A percentile compares a stretch with the other conserved stretches of the same genome.
Evolutionary conservation across 345 rosid genomes (phyloP).

Genomic region (Zanthoxylum bungeanum): DNA sequence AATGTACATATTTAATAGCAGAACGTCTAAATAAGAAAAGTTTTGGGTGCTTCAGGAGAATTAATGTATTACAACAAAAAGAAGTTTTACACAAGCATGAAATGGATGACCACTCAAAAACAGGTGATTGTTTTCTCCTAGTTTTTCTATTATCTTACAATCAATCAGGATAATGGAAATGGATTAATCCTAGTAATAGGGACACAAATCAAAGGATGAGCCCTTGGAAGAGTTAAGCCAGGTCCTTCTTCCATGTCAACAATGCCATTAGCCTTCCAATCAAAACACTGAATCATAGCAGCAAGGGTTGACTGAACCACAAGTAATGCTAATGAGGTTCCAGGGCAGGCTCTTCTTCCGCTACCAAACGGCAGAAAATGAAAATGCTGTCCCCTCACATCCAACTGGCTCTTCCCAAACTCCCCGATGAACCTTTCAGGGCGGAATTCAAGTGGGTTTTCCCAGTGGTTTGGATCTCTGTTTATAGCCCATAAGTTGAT

Average conservation of each 20-base stretch:
- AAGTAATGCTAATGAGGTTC: conserved; percentile 47
- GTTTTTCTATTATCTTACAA: background rate
- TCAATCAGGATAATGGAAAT: conserved; percentile 14
- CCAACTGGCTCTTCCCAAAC: conserved; percentile 28
- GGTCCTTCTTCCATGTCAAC: conserved; percentile 58
- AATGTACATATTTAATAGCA: too few species aligned
- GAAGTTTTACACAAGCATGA: too few species aligned
- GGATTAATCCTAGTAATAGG: conserved; percentile 39
- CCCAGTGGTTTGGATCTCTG: conserved; percentile 60
- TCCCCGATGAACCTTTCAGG: conserved; percentile 54
- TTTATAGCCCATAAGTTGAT: conserved; percentile 54
- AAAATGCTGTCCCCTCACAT: conserved; percentile 48
- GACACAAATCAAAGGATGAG: conserved; percentile 45
- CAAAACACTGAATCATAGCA: conserved; percentile 50
- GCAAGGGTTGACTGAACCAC: conserved; percentile 40
- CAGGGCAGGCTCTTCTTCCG: conserved; percentile 73
- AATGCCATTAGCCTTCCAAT: conserved; percentile 37
- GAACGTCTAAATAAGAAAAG: too few species aligned
- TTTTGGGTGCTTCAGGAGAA: too few species aligned
- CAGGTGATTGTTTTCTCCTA: background rate
- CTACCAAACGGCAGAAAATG: conserved; percentile 60
- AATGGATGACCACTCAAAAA: too few species aligned
- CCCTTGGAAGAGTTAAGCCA: conserved; percentile 55
- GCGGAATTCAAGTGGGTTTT: conserved; percentile 49
- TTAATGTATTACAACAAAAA: too few species aligned